phyloP scores from a whole-genome alignment of 108 stramenopile genomes.

The Skeletonema costatum region DNA sequence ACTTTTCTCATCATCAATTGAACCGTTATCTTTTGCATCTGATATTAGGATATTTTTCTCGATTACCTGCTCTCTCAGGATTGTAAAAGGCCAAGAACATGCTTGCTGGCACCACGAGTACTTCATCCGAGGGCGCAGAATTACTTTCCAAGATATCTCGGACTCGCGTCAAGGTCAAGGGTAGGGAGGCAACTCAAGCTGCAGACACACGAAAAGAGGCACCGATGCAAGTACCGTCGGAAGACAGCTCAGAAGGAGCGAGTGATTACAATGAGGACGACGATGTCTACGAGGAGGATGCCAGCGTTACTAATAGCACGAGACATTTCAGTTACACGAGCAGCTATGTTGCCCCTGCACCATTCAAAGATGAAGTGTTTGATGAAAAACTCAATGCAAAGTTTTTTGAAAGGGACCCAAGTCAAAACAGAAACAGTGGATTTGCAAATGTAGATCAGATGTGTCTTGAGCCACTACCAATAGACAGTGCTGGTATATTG shows the following conservation, averaged over 20 bases:
- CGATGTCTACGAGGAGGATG: background rate
- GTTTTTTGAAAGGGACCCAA: background rate
- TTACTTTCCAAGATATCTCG: background rate
- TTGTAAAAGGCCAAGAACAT: background rate
- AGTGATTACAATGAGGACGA: background rate
- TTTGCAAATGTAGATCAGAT: background rate
- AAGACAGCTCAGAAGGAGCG: background rate
- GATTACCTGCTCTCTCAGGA: too few relatives aligned
- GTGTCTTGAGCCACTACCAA: background rate
- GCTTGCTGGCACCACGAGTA: background rate
- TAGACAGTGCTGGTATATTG: background rate
- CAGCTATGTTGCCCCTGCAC: background rate
- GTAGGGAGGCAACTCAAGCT: too few relatives aligned
- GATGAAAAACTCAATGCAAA: background rate
- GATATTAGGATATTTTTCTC: background rate
- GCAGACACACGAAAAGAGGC: too few relatives aligned
- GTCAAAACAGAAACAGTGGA: background rate
- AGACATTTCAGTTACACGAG: background rate
- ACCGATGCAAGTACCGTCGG: background rate
- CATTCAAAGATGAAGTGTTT: background rate
- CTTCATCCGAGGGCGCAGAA: background rate
- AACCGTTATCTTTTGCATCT: background rate
- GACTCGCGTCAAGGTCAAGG: background rate
- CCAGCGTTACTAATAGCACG: background rate
- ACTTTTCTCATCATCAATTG: background rate